Evolutionary conservation across 164 flowering plant genomes (phyloP).

Genomic region (Umbilicus rupestris): DNA sequence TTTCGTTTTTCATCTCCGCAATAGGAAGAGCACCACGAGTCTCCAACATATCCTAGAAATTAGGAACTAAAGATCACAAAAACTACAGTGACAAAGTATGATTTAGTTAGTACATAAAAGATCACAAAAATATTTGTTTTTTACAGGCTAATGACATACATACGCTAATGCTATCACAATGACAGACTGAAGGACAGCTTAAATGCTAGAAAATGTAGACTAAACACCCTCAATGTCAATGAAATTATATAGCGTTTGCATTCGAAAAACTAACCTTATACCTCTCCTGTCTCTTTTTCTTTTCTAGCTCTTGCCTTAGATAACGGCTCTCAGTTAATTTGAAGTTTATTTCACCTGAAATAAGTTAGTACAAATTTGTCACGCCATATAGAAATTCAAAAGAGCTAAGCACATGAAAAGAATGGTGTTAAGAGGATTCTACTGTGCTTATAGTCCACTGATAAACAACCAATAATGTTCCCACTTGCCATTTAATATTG

Average conservation of each 20-base stretch:
- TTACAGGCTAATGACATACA: not conserved
- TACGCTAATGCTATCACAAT: not conserved
- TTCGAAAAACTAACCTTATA: constrained; percentile 42
- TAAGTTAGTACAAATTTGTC: not conserved
- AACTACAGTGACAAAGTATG: not conserved
- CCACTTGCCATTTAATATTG: not conserved
- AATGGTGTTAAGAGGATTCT: not conserved
- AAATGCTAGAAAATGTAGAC: not conserved
- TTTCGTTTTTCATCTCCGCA: constrained; percentile 46
- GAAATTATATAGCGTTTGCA: not conserved
- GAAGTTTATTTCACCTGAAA: constrained; percentile 31
- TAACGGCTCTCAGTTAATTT: constrained; percentile 42
- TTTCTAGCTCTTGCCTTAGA: constrained; percentile 43
- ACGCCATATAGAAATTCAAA: not conserved
- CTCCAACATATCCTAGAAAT: constrained; percentile 57
- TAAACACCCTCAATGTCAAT: not conserved
- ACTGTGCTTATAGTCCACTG: not conserved
- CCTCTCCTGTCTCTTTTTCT: constrained; percentile 36
- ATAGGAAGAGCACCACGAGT: constrained; percentile 74
- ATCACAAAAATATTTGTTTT: not conserved
- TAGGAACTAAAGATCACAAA: not conserved
- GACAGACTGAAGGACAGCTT: not conserved
- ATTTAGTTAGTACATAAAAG: not conserved
- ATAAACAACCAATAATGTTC: not conserved
- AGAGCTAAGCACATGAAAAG: not conserved